A percentile compares a stretch with the other conserved stretches of the same genome.
phyloP scores from a whole-genome alignment of 768 basidiomycete species.

The Rhizopogon sp. region DNA sequence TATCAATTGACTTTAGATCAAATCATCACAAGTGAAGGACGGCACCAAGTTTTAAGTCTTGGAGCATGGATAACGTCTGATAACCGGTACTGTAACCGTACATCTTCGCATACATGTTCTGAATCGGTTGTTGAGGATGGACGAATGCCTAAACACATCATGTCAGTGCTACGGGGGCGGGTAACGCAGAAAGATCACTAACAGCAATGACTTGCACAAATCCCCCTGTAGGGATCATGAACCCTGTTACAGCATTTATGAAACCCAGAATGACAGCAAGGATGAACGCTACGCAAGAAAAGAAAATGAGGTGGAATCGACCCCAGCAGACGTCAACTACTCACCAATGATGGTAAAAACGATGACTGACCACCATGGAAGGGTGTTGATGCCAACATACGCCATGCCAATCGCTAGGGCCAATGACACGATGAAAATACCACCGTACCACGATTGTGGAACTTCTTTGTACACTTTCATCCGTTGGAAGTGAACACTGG shows the following conservation, averaged over 20 bases:
- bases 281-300: conserved; percentile 15
- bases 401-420: conserved; percentile 44
- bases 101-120: conserved; percentile 48
- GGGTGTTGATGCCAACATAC: conserved; percentile 33
- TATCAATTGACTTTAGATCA: conserved; percentile 1
- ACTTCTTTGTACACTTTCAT: conserved; percentile 52
- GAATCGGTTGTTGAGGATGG: conserved; percentile 10
- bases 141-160: conserved; percentile 21
- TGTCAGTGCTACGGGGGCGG: not conserved
- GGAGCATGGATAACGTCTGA: conserved; percentile 49
- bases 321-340: conserved; percentile 7
- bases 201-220: conserved; percentile 12
- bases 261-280: conserved; percentile 38
- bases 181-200: conserved; percentile 1
- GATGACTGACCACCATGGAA: conserved; percentile 53
- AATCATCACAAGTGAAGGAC: not conserved
- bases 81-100: conserved; percentile 48
- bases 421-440: conserved; percentile 40
- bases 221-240: conserved; percentile 7
- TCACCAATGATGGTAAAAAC: conserved; percentile 38
- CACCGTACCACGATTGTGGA: conserved; percentile 47
- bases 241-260: conserved; percentile 16
- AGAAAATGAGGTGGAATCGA: conserved; percentile 13
- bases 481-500: conserved; percentile 24
- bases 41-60: conserved; percentile 29